These are phyloP conservation scores for Jamesozyma spencerorum DNA, from an alignment of 805 yeast species.

Conservation along the genomic window DNA sequence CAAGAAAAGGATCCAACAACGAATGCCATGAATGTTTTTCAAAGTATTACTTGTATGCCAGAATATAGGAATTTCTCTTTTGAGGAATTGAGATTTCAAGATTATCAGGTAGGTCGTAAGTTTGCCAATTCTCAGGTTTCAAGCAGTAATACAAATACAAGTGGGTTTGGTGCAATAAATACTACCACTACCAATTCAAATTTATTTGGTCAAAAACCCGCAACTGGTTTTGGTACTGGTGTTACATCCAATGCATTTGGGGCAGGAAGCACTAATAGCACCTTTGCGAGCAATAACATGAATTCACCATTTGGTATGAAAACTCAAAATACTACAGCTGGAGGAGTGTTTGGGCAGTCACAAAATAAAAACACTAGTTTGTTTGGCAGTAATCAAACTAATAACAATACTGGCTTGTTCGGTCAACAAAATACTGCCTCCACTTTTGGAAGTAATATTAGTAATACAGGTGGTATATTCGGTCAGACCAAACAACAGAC, in stretches of 20 bases:
- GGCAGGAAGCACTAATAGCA: neutral
- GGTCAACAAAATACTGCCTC: conserved; percentile 3
- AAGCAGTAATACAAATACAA: neutral
- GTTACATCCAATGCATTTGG: conserved; percentile 4
- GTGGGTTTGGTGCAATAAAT: conserved; percentile 16
- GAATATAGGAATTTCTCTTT: conserved; percentile 73
- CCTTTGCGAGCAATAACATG: conserved; percentile 5
- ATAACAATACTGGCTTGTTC: neutral
- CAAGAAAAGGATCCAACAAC: conserved; percentile 62
- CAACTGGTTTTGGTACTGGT: conserved; percentile 24
- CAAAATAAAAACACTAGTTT: conserved; percentile 9
- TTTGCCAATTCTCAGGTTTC: conserved; percentile 8
- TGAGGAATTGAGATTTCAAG: conserved; percentile 85
- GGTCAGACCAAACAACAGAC: conserved; percentile 20
- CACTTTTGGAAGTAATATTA: conserved; percentile 17
- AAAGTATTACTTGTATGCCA: conserved; percentile 81
- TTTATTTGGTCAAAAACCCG: conserved; percentile 20
- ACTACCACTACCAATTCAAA: conserved; percentile 13
- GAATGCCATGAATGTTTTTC: conserved; percentile 49
- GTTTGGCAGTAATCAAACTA: conserved; percentile 25
- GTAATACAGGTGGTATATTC: conserved; percentile 12
- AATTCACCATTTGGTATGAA: conserved; percentile 31
- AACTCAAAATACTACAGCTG: conserved; percentile 19
- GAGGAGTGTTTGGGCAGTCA: conserved; percentile 30
- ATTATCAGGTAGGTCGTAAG: conserved; percentile 58